These are phyloP conservation scores for Micromonas commoda DNA, from an alignment of 139 green algal genomes.

Conservation along the genomic window DNA sequence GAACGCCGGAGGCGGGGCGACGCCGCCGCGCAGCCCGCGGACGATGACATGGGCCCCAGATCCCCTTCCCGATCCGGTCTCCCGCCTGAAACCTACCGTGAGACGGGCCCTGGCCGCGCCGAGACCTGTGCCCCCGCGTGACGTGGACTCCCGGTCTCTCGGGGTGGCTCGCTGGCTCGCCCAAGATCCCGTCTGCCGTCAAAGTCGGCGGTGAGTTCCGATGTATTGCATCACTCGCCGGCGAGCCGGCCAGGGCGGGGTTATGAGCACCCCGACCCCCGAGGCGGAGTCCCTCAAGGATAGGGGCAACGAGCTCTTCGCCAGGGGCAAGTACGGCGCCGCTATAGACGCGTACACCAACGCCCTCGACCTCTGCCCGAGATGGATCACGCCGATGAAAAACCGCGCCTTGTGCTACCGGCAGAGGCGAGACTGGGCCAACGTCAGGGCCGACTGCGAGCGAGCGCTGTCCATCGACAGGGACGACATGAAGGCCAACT, in stretches of 20 bases:
- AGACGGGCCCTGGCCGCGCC: too few species aligned
- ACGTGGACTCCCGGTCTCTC: too few species aligned
- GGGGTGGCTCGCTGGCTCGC: too few species aligned
- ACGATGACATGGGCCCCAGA: too few species aligned
- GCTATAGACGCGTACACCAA: constrained; percentile 29
- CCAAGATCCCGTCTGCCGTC: too few species aligned
- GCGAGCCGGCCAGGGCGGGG: background rate
- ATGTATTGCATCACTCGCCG: too few species aligned
- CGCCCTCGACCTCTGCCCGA: constrained; percentile 5
- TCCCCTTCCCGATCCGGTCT: too few species aligned
- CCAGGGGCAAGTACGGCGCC: constrained; percentile 20
- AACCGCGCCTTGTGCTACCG: constrained; percentile 29
- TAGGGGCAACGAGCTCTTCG: constrained; percentile 4
- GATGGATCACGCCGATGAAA: constrained; percentile 12
- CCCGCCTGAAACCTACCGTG: too few species aligned
- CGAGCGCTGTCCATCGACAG: constrained; percentile 12
- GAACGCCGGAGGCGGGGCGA: too few species aligned
- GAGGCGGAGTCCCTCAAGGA: constrained; percentile 5
- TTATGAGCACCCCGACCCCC: background rate
- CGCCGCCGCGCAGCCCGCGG: too few species aligned
- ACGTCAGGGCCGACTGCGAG: constrained; percentile 22
- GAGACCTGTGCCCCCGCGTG: too few species aligned
- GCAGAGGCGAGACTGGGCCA: constrained; percentile 9
- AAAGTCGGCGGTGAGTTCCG: too few species aligned
- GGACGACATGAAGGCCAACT: constrained; percentile 27